Evolutionary conservation across 2,329 filamentous ascomycete genomes (phyloP).

Genomic region (Phaeosphaeria sp.): DNA sequence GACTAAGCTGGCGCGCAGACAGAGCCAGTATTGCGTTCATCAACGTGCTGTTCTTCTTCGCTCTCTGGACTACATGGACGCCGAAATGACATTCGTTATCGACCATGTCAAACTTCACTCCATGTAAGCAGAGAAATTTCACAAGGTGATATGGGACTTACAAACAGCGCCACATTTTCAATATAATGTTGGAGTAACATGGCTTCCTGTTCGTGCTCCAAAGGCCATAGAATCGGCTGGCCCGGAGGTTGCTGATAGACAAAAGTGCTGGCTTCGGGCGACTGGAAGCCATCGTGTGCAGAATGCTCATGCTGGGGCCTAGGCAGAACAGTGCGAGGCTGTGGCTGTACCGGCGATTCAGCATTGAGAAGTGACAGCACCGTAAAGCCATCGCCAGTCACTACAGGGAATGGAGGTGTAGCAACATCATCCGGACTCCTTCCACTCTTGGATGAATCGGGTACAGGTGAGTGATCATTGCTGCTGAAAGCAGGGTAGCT

Average conservation of each 20-base stretch:
- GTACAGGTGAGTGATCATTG: slow-evolving; percentile 19
- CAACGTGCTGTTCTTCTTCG: slow-evolving; percentile 47
- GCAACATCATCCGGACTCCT: slow-evolving; percentile 14
- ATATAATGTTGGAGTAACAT: slow-evolving; percentile 47
- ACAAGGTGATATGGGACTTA: slow-evolving; percentile 12
- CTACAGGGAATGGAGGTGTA: slow-evolving; percentile 23
- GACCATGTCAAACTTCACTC: slow-evolving; percentile 42
- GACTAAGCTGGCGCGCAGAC: slow-evolving; percentile 52
- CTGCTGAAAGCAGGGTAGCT: slow-evolving; percentile 18
- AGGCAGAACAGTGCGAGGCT: slow-evolving; percentile 13
- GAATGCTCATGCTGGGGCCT: slow-evolving; percentile 22
- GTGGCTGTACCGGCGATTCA: slow-evolving; percentile 34
- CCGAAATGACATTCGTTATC: slow-evolving; percentile 43
- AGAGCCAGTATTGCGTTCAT: slow-evolving; percentile 54
- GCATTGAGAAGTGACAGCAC: slow-evolving; percentile 44
- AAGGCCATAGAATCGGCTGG: slow-evolving; percentile 42
- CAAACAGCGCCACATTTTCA: slow-evolving; percentile 46
- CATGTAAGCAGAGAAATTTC: background rate
- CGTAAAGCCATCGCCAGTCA: slow-evolving; percentile 39
- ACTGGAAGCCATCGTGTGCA: slow-evolving; percentile 12
- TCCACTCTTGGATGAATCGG: slow-evolving; percentile 14
- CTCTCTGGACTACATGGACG: slow-evolving; percentile 44
- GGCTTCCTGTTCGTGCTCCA: slow-evolving; percentile 46
- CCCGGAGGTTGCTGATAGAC: slow-evolving; percentile 40
- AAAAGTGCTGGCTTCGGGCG: slow-evolving; percentile 24